Conservation (phyloP, 768 basidiomycete genomes). For the Lactarius akahatsu region DNA sequence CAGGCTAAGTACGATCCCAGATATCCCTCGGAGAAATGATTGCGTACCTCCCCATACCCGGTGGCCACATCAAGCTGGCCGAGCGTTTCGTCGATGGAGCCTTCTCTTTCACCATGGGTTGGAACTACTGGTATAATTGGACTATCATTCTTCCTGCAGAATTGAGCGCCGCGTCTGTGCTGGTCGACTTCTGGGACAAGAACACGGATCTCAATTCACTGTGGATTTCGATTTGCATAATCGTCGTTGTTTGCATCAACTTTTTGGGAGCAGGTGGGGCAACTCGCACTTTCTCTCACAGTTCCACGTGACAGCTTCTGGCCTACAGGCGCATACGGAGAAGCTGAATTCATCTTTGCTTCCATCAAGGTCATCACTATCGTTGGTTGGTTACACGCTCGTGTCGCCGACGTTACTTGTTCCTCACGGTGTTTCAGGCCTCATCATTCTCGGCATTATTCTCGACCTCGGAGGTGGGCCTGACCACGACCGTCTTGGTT, state of each 20-base stretch:
- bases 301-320: background rate
- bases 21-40: constrained; percentile 73
- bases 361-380: constrained; percentile 56
- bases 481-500: constrained; percentile 51
- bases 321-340: constrained; percentile 43
- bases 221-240: constrained; percentile 53
- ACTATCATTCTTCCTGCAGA: constrained; percentile 14
- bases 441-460: constrained; percentile 50
- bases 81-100: constrained; percentile 80
- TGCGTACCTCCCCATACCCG: constrained; percentile 73
- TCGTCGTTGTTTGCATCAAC: constrained; percentile 43
- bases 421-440: constrained; percentile 26
- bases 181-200: constrained; percentile 50
- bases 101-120: constrained; percentile 53
- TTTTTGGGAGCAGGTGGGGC: constrained; percentile 25
- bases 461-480: constrained; percentile 60
- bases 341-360: constrained; percentile 51
- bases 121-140: constrained; percentile 49
- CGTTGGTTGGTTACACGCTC: constrained; percentile 30
- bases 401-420: background rate
- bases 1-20: constrained; percentile 35
- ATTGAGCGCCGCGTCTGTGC: constrained; percentile 45
- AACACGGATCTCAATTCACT: constrained; percentile 38
- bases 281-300: background rate
- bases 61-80: constrained; percentile 76